Base-by-base conservation (phyloP, 106 monocot species). In the Vanilla planifolia region DNA sequence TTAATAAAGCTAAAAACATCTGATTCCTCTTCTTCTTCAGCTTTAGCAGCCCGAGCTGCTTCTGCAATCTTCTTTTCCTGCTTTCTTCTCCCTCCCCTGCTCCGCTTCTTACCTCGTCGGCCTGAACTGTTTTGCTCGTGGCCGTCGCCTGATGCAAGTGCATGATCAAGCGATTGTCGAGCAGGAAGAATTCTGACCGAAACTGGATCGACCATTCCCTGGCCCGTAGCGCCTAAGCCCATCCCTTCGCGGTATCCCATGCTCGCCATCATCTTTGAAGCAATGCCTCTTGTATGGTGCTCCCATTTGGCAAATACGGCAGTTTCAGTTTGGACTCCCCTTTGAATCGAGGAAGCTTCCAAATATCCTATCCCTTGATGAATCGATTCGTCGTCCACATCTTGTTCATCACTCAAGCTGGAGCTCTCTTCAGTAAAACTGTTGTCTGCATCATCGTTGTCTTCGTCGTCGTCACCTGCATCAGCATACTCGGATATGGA, bases 251-350 rank as follows among this genome's bases (percentile, higher is more conserved):
- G 67, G 63, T 87, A 96, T 6, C 95, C 95, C 95, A 96, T 96
- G 73, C 63, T 87, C 9, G 81, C 95, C 95, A 96, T 96, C 84
- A 96, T 84, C 60, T 96, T 96, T 3, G 95, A 96, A 63, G 90
- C 95, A 58, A 96, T 75, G 25, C 95, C 95, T 19, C 95, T 71
- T 1, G 95, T 96, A 44, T 96, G 95, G 51, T 86, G 73, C 63
- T 96, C 95, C 95, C 95, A 96, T 34, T 74, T 84, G 36, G 95
- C 95, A 79, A 96, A 96, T 9, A 96, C 25, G 15, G 67, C 65
- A 4, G 90, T 96, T 33, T 96, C 95, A 19, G 84, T 87, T 62
- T 96, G 95, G 55, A 82, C 61, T 24, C 95, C 95, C 23, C 67
- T 77, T 62, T 72, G 78, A 58, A 70, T 43, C 39, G 43, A 66